Conservation (phyloP, 441 rosid genomes). For the Aquilaria agallochum region DNA sequence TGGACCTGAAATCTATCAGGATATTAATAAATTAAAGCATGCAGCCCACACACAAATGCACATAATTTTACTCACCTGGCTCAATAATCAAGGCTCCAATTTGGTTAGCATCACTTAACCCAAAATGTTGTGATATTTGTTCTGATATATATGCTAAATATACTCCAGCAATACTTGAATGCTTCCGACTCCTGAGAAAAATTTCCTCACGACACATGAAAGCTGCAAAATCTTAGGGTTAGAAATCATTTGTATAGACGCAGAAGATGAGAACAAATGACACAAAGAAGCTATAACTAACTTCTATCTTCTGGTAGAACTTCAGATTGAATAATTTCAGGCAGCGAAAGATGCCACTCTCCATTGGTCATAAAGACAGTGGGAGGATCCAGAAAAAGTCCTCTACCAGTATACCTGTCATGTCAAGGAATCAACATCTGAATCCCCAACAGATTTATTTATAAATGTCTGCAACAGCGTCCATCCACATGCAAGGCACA, state of each 20-base stretch:
- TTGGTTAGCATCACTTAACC: conserved; percentile 22
- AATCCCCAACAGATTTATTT: too few relatives aligned
- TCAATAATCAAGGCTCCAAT: conserved; percentile 91
- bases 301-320: conserved; percentile 30
- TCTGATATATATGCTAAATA: conserved; percentile 61
- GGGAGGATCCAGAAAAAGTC: conserved; percentile 87
- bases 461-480: too few relatives aligned
- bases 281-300: conserved; percentile 23
- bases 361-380: conserved; percentile 57
- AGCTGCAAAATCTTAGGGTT: conserved; percentile 38
- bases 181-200: conserved; percentile 60
- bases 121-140: conserved; percentile 35
- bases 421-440: too few relatives aligned
- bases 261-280: not conserved
- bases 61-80: conserved; percentile 59
- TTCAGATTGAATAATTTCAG: conserved; percentile 42
- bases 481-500: too few relatives aligned
- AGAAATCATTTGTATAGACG: conserved; percentile 3
- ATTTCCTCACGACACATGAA: conserved; percentile 64
- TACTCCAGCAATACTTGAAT: conserved; percentile 49
- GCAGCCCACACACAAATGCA: too few relatives aligned
- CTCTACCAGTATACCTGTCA: conserved; percentile 92
- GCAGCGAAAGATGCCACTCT: conserved; percentile 66
- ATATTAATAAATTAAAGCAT: too few relatives aligned
- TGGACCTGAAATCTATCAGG: too few relatives aligned